Evolutionary conservation across 768 basidiomycete genomes (phyloP), one percentile per base, ranked within the genome.

Genomic region (Suillus luteus): DNA sequence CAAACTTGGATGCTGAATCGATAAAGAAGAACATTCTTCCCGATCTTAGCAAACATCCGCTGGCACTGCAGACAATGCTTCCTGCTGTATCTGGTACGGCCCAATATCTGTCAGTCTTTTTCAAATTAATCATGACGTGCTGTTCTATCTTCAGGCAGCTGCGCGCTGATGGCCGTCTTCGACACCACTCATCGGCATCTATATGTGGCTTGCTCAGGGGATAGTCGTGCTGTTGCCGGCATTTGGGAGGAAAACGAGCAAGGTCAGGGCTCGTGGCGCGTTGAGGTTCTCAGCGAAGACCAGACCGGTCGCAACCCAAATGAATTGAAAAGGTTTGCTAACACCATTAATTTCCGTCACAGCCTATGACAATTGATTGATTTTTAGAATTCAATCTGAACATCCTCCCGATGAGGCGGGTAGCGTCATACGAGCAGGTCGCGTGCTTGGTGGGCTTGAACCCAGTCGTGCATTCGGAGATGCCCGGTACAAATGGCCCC

Each of bases 191-290:
- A 90, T 64, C 84, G 82, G 52, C 88, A 95, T 72, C 75, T 99
- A 33, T 96, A 97, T 69, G 87, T 99, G 40, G 96, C 96, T 10
- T 88, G 89, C 68, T 89, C 95, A 5, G 97, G 97, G 0, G 97
- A 99, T 73, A 92, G 93, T 72, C 86, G 97, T 55, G 97, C 97
- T 14, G 95, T 99, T 7, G 96, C 96, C 24, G 97, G 97, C 22
- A 85, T 93, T 43, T 96, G 92, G 91, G 88, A 93, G 66, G 83
- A 86, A 59, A 82, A 82, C 5, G 76, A 74, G 3, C 84, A 88
- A 66, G 88, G 86, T 4, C 79, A 82, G 60, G 92, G 92, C 12
- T 82, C 80, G 60, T 99, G 97, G 97, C 85, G 88, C 54, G 91
- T 95, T 37, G 94, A 97, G 73, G 93, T 93, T n/a, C 81, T 99